phyloP scores from a whole-genome alignment of 2,329 filamentous ascomycete genomes.

The Alternaria conjuncta region DNA sequence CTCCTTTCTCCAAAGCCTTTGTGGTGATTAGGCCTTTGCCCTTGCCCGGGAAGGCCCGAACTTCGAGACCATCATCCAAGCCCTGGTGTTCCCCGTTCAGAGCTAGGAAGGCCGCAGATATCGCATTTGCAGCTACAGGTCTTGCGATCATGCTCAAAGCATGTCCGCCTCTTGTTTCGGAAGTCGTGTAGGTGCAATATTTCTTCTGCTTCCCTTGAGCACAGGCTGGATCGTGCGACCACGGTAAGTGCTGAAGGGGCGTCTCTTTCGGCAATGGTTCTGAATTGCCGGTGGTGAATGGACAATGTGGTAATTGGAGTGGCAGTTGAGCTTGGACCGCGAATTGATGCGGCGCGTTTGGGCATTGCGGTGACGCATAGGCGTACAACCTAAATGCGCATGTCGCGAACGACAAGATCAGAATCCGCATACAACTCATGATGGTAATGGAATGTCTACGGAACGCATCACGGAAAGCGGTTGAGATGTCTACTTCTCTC shows the following conservation, averaged over 20 bases:
- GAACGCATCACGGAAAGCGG: slow-evolving; percentile 1
- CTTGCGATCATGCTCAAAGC: slow-evolving; percentile 30
- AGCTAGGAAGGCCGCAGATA: slow-evolving; percentile 15
- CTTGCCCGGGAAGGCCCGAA: slow-evolving; percentile 27
- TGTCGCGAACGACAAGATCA: slow-evolving; percentile 11
- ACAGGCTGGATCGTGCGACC: slow-evolving; percentile 25
- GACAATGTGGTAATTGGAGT: slow-evolving; percentile 12
- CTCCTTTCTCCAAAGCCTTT: slow-evolving; percentile 17
- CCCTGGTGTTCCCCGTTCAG: neutral
- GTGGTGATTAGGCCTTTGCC: slow-evolving; percentile 31
- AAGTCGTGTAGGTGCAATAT: slow-evolving; percentile 29
- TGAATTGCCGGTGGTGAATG: neutral
- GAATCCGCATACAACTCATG: slow-evolving; percentile 16
- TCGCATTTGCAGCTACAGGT: slow-evolving; percentile 20
- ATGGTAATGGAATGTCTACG: neutral
- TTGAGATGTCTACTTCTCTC: slow-evolving; percentile 11
- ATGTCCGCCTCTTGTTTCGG: slow-evolving; percentile 14
- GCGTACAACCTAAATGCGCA: slow-evolving; percentile 1
- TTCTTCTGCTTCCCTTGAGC: slow-evolving; percentile 9
- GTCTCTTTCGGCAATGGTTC: neutral
- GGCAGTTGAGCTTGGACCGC: slow-evolving; percentile 13
- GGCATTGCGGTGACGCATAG: slow-evolving; percentile 11
- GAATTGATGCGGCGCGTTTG: slow-evolving; percentile 14
- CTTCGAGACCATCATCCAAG: slow-evolving; percentile 11
- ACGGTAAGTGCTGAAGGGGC: slow-evolving; percentile 10